Percentiles rank a stretch among this genome's conserved stretches.
These are phyloP conservation scores for Xylaria sp. DNA, from an alignment of 2,329 filamentous ascomycete genomes.

Conservation along the genomic window DNA sequence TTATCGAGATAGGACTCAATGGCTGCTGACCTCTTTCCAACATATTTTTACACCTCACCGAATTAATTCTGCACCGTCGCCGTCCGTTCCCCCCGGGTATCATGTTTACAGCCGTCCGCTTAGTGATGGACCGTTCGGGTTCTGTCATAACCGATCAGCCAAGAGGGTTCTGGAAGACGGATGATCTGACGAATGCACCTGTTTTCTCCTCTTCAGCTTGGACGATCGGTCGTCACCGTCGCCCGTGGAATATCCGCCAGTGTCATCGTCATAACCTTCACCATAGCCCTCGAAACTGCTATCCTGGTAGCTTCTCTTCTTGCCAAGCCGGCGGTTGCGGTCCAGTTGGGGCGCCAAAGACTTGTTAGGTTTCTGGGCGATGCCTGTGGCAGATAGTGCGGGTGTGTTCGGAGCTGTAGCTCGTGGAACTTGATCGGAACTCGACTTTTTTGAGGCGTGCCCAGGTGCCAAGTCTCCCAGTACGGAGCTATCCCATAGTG, in stretches of 20 bases:
- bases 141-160: constrained; percentile 54
- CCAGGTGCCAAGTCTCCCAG: constrained; percentile 60
- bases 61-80: constrained; percentile 24
- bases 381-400: constrained; percentile 42
- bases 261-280: constrained; percentile 74
- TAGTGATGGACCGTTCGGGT: constrained; percentile 50
- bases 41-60: constrained; percentile 32
- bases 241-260: constrained; percentile 71
- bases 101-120: constrained; percentile 59
- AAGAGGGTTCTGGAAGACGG: constrained; percentile 40
- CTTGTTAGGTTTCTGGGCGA: constrained; percentile 40
- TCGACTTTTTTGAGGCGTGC: constrained; percentile 45
- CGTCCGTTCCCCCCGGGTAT: constrained; percentile 45
- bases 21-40: constrained; percentile 16
- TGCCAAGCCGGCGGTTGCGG: constrained; percentile 68
- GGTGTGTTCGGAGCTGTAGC: constrained; percentile 61
- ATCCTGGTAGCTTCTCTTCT: constrained; percentile 79
- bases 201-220: constrained; percentile 68
- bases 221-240: constrained; percentile 67
- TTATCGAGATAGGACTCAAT: constrained; percentile 1
- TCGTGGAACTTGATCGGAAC: constrained; percentile 50
- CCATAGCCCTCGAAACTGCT: constrained; percentile 76
- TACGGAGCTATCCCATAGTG: constrained; percentile 62
- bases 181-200: constrained; percentile 53
- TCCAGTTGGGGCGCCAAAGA: constrained; percentile 51